Evolutionary conservation across 495 filamentous ascomycete species (phyloP).

Genomic region (Aspergillus baeticus): DNA sequence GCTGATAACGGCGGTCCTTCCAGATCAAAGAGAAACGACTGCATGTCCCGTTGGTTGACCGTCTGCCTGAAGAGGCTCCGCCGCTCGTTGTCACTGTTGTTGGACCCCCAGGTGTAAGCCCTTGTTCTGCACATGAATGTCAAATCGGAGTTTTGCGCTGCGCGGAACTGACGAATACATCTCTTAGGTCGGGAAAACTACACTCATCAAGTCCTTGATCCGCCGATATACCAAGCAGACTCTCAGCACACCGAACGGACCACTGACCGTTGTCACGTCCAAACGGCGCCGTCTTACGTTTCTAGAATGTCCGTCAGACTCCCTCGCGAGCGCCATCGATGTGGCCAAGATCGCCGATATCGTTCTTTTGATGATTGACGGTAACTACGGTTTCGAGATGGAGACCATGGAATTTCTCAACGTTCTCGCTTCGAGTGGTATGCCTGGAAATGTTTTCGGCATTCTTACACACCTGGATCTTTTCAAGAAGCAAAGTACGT

Average conservation of each 20-base stretch:
- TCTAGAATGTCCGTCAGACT: conserved; percentile 92
- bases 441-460: conserved; percentile 98
- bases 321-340: conserved; percentile 90
- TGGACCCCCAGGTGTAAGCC: conserved; percentile 84
- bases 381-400: conserved; percentile 99
- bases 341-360: conserved; percentile 96
- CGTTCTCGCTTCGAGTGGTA: conserved; percentile 81
- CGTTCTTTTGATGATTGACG: conserved; percentile 95
- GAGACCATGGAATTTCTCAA: conserved; percentile 99
- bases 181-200: conserved; percentile 63
- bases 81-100: conserved; percentile 89
- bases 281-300: conserved; percentile 92
- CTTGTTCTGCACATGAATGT: conserved; percentile 22
- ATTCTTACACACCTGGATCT: conserved; percentile 95
- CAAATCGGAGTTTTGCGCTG: conserved; percentile 2
- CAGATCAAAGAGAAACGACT: conserved; percentile 92
- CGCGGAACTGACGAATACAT: conserved; percentile 11
- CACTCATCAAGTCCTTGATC: conserved; percentile 86
- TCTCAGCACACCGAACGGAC: conserved; percentile 82
- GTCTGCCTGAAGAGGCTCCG: conserved; percentile 92
- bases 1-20: conserved; percentile 9
- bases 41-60: conserved; percentile 93
- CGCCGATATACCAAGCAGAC: conserved; percentile 95
- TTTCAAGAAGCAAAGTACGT: conserved; percentile 85
- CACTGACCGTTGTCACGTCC: conserved; percentile 91